Evolutionary conservation across 2,329 filamentous ascomycete species (phyloP).

Genomic region (Aurifilum marmelostoma): DNA sequence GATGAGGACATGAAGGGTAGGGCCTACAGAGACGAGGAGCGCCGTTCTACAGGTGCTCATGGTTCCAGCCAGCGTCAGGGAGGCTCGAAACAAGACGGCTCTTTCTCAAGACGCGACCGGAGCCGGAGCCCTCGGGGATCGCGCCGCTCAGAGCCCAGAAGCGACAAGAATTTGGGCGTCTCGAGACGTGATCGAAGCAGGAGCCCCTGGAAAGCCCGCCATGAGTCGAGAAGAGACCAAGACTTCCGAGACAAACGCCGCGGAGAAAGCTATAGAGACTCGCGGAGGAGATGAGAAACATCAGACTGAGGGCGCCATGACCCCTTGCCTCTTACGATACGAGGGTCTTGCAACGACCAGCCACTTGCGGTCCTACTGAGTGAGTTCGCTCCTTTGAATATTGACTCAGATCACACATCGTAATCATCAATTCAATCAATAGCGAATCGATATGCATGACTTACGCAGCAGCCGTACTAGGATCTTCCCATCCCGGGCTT

Average conservation of each 20-base stretch:
- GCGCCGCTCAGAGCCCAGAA: constrained; percentile 28
- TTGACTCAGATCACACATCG: neutral
- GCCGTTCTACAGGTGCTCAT: constrained; percentile 3
- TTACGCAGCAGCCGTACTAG: neutral
- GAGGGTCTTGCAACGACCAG: neutral
- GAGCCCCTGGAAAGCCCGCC: constrained; percentile 34
- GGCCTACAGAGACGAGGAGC: constrained; percentile 6
- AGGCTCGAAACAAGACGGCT: constrained; percentile 17
- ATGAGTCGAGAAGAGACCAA: constrained; percentile 31
- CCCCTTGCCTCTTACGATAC: neutral
- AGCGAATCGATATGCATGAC: neutral
- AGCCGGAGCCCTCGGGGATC: constrained; percentile 40
- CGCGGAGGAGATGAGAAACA: constrained; percentile 28
- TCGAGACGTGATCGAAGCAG: constrained; percentile 51
- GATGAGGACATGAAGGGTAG: constrained; percentile 65
- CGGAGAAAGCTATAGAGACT: constrained; percentile 37
- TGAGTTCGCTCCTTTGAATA: neutral
- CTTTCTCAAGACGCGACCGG: constrained; percentile 48
- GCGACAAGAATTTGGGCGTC: constrained; percentile 35
- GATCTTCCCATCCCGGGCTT: neutral
- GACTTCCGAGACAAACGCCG: constrained; percentile 37
- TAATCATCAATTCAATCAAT: neutral
- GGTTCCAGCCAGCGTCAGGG: constrained; percentile 9
- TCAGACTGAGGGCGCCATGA: neutral
- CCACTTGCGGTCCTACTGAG: neutral